Base-by-base conservation (phyloP, 108 stramenopile species). In the Cylindrotheca fusiformis region DNA sequence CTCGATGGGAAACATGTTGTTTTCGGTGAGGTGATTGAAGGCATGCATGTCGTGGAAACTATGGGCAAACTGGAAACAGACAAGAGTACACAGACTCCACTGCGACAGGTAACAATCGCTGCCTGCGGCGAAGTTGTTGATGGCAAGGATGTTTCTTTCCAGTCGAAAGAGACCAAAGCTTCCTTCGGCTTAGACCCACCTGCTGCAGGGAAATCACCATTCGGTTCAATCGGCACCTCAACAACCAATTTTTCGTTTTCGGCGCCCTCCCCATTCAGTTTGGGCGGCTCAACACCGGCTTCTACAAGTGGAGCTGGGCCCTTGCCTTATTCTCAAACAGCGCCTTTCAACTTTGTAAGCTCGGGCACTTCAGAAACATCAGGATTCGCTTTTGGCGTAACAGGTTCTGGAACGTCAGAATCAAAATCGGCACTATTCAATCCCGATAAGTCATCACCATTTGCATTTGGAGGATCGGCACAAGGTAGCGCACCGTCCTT, bases 1-100 rank as follows among this genome's bases (percentile, higher is more conserved):
- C 76, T 96, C 55, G 84, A 96, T 66, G 92, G 90, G 26, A 91
- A 94, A 59, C 90, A 93, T 78, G 80, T 84, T 23, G 91, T 96
- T 19, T 96, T 96, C 75, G 95, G 95, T 2, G 70, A 82, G 48
- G 88, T 95, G 14, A 60, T 74, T 46, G 71, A 88, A 4, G 87
- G 77, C 12, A 68, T 81, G 57, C 56, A 78, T 27, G 67, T 68
- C 17, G 45, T 83, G 10, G 72, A 80, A 27, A 46, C 66, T 18
- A 51, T 81, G 26, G 71, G 52, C 2, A 51, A 60, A 32, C 30
- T 76, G 17, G 44, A 67, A 24, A 69, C 63, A 6, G 60, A 72
- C 32, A 32, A 45, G 6, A 75, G 56, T 23, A 48, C 36, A 2
- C 67, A 72, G 32, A 62, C 57, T 14, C 72, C 72, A 30, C 28